Percentiles rank a stretch among this genome's conserved stretches.
phyloP scores from a whole-genome alignment of 495 filamentous ascomycete species.

The Cryomyces minteri region DNA sequence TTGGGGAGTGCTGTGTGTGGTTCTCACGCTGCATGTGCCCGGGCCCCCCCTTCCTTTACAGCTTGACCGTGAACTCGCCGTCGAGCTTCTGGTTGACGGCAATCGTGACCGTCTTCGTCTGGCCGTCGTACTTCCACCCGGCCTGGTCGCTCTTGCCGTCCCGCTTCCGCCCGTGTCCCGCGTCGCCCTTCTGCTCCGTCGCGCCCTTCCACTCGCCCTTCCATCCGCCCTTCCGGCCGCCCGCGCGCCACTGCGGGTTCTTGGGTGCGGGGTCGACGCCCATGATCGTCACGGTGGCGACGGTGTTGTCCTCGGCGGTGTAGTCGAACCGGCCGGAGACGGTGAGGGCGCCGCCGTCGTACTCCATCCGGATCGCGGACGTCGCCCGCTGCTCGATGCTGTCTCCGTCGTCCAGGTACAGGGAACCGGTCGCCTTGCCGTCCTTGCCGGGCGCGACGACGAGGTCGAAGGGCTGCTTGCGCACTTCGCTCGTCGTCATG shows the following conservation, averaged over 20 bases:
- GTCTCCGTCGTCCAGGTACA: constrained; percentile 30
- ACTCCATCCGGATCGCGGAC: constrained; percentile 15
- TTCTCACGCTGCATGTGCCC: neutral
- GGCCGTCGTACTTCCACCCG: no score
- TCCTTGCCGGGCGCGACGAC: constrained; percentile 40
- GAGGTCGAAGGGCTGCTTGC: constrained; percentile 49
- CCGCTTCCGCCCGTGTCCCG: no score
- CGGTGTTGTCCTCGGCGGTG: constrained; percentile 3
- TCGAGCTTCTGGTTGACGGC: no score
- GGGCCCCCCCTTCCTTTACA: no score
- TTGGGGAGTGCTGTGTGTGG: neutral
- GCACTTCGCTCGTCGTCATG: constrained; percentile 51
- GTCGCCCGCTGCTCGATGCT: constrained; percentile 11
- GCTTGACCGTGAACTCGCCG: no score
- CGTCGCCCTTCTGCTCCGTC: no score
- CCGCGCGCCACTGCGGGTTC: no score
- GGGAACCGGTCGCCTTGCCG: constrained; percentile 28
- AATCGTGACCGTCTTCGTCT: no score
- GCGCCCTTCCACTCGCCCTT: no score
- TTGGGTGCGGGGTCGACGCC: neutral
- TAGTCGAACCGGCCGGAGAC: constrained; percentile 13
- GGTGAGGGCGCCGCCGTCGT: constrained; percentile 4
- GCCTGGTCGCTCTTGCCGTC: no score
- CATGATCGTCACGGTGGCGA: constrained; percentile 9
- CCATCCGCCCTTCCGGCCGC: no score